These are phyloP conservation scores for Candida taoyuanica DNA, from an alignment of 805 yeast species.

Conservation along the genomic window DNA sequence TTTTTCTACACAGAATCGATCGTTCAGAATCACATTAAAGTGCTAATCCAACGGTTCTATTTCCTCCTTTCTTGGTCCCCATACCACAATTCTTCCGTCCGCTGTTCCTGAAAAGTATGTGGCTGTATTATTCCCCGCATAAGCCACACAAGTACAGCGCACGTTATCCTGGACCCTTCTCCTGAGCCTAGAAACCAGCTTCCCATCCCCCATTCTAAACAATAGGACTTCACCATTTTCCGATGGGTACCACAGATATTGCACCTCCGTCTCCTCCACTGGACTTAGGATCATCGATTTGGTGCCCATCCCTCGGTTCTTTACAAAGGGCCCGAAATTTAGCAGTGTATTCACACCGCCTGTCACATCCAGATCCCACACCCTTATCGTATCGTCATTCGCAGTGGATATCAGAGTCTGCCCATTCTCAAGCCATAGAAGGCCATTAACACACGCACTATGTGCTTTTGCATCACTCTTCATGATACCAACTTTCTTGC, in stretches of 20 bases:
- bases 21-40: not conserved
- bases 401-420: conserved; percentile 61
- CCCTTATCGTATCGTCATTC: conserved; percentile 71
- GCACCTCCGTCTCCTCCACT: conserved; percentile 47
- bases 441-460: conserved; percentile 71
- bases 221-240: conserved; percentile 69
- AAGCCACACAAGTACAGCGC: conserved; percentile 45
- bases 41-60: conserved; percentile 7
- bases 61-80: conserved; percentile 40
- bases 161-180: conserved; percentile 40
- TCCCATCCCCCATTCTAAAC: conserved; percentile 57
- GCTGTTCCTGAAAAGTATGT: conserved; percentile 56
- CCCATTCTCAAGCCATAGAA: conserved; percentile 70
- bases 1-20: not conserved
- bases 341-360: conserved; percentile 53
- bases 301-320: conserved; percentile 46
- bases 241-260: conserved; percentile 63
- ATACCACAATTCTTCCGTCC: conserved; percentile 59
- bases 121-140: conserved; percentile 40
- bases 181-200: conserved; percentile 51
- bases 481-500: conserved; percentile 20
- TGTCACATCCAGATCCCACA: conserved; percentile 66
- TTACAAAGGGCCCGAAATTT: conserved; percentile 73
- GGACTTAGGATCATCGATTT: conserved; percentile 32
- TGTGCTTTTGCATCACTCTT: conserved; percentile 53